Base-by-base conservation (phyloP, 192 early-diverging fungal species). In the Backusella macrospora region DNA sequence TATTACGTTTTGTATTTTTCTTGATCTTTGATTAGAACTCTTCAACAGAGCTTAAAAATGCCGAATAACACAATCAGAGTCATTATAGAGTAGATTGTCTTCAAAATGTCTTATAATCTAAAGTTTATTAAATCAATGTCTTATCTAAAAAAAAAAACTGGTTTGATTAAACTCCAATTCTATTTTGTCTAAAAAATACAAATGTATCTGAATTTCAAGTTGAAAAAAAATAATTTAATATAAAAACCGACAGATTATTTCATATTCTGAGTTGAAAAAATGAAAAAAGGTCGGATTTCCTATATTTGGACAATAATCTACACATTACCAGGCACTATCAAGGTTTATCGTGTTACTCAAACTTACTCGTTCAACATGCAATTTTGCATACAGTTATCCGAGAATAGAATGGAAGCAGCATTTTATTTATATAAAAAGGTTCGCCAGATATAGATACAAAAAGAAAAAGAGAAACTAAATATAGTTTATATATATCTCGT, bases 261-360 rank as follows among this genome's bases (percentile, higher is more conserved):
- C 21, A 16, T n/a, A 18, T 52, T 55, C 52, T 55, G 52, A 59
- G 52, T 59, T 59, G 21, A 59, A 59, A 59, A 23, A 59, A 21
- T 10, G 16, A 8, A n/a, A 26, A 59, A 59, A 59, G 52, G 52
- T 9, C 18, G 26, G 52, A 23, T 59, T 59, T 59, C 52, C 52
- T 59, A 59, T 26, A 59, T 59, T 23, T 23, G 52, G 52, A 14
- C 9, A 59, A 23, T 23, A 59, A 59, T 59, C 52, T 18, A 59
- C 21, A 23, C 16, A 13, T 55, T 55, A 55, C 49, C 49, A 55
- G 49, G 49, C 21, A 55, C 49, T 55, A 55, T 21, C 18, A 55
- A 52, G n/a, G 18, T 23, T 12, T 21, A 2, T 26, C 26, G 21
- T 59, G 21, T 6, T 5, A 59, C 52, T 23, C 12, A 59, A 4